Evolutionary conservation across 805 yeast species (phyloP).

Genomic region (Kodamaea sagamina): DNA sequence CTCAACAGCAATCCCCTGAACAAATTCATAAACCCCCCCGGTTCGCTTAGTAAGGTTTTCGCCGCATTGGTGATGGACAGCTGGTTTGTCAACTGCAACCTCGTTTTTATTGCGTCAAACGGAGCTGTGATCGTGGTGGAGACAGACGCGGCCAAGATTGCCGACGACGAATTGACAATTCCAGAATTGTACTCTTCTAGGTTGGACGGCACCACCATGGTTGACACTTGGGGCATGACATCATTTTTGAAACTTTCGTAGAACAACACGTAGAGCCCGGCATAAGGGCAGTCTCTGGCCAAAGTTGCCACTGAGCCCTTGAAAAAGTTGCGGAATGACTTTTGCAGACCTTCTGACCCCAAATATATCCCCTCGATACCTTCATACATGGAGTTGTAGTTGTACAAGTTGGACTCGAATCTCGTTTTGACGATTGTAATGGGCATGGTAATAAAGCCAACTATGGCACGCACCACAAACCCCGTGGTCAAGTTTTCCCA

Average conservation of each 20-base stretch:
- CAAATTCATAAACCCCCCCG: constrained; percentile 56
- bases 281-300: constrained; percentile 92
- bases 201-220: constrained; percentile 12
- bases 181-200: constrained; percentile 27
- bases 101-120: constrained; percentile 89
- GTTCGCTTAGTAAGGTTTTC: constrained; percentile 43
- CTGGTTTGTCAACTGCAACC: constrained; percentile 70
- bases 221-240: constrained; percentile 42
- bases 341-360: constrained; percentile 17
- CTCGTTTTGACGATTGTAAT: constrained; percentile 87
- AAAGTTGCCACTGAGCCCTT: constrained; percentile 86
- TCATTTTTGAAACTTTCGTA: constrained; percentile 74
- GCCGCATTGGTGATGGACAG: constrained; percentile 41
- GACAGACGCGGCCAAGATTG: constrained; percentile 70
- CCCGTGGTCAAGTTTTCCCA: constrained; percentile 75
- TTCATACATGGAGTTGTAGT: constrained; percentile 61
- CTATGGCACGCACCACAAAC: constrained; percentile 72
- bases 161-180: constrained; percentile 70
- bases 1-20: constrained; percentile 86
- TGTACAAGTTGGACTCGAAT: constrained; percentile 78
- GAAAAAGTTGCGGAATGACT: constrained; percentile 68
- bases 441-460: constrained; percentile 92
- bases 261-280: constrained; percentile 85
- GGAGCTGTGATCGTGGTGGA: constrained; percentile 92
- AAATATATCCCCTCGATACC: constrained; percentile 59